phyloP scores from a whole-genome alignment of 306 rosid genomes.

The Prunus fruticosa region DNA sequence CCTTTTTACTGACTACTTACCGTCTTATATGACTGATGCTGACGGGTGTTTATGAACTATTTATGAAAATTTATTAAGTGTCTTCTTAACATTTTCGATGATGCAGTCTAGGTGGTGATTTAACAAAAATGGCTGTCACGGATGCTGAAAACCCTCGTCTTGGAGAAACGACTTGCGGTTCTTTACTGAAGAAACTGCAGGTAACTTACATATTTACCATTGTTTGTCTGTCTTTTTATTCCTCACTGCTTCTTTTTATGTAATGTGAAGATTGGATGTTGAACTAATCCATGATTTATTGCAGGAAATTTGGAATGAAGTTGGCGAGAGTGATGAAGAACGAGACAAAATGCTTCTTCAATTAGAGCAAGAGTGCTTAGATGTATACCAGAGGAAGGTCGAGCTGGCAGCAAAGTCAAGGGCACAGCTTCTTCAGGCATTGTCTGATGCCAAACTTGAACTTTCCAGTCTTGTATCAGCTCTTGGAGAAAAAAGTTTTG shows the following conservation, averaged over 20 bases:
- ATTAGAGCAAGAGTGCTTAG: conserved; percentile 93
- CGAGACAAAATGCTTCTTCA: conserved; percentile 98
- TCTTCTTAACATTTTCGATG: conserved; percentile 9
- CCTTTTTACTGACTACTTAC: not conserved
- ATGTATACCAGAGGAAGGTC: conserved; percentile 94
- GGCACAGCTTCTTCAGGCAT: conserved; percentile 85
- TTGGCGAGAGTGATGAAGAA: conserved; percentile 90
- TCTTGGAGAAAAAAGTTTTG: conserved; percentile 72
- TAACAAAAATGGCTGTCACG: conserved; percentile 64
- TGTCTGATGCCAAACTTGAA: conserved; percentile 78
- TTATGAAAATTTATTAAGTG: conserved; percentile 14
- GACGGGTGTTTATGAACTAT: conserved; percentile 10
- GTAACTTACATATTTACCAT: conserved; percentile 32
- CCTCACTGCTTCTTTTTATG: not conserved
- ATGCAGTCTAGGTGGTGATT: conserved; percentile 45
- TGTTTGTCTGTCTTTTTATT: not conserved
- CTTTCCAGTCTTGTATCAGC: conserved; percentile 84
- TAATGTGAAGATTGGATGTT: not conserved
- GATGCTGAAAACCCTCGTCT: conserved; percentile 67
- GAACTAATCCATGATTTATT: conserved; percentile 6
- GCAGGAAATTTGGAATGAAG: conserved; percentile 99
- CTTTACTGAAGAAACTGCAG: conserved; percentile 88
- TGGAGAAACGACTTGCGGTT: conserved; percentile 82
- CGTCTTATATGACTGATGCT: not conserved
- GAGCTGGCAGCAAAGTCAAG: conserved; percentile 93